Evolutionary conservation across 2,329 filamentous ascomycete genomes (phyloP), one percentile per base, ranked within the genome.

Genomic region (Neofusicoccum umdonicola): DNA sequence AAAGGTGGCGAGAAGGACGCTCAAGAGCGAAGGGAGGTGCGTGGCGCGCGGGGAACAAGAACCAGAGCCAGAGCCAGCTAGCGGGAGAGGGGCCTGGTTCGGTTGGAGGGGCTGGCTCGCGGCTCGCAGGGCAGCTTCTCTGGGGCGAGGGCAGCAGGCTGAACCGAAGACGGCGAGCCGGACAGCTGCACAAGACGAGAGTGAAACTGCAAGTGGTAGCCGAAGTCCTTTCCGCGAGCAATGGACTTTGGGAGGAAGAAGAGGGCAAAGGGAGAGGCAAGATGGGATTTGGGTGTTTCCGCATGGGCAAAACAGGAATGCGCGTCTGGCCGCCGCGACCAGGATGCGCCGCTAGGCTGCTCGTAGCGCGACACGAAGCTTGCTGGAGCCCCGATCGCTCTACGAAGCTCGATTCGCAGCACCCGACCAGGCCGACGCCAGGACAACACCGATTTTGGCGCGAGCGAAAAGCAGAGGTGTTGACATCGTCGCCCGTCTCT

Each of bases 241-340:
- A 34, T 8, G n/a, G 31, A 22, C 12, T 19, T 37, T 35, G 11
- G 12, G 54, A 31, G 7, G n/a, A 22, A 60, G 41, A 60, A 11
- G 27, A 37, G 56, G 31, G n/a, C 34, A 37, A 52, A 17, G 11
- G 56, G 6, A 7, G 27, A 34, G 19, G 17, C 17, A 22, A 42
- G 56, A 60, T 60, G 56, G 56, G 41, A 60, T 47, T 60, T 47
- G 9, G 56, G 31, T 31, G 44, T 19, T 60, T 60, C 41, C 41
- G 41, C 56, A 60, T 60, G 56, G 22, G 52, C 52, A 47, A 60
- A 60, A 47, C 56, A 47, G 56, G 56, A 57, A 60, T 60, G 56
- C 56, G 56, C 47, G 42, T 37, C 17, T 60, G 56, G 56, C 27
- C 13, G 56, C n/a, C 15, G 56, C 56, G 56, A 60, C 56, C 42